Base-by-base conservation (phyloP, 2,329 filamentous ascomycete species). In the Monilinia polystroma region DNA sequence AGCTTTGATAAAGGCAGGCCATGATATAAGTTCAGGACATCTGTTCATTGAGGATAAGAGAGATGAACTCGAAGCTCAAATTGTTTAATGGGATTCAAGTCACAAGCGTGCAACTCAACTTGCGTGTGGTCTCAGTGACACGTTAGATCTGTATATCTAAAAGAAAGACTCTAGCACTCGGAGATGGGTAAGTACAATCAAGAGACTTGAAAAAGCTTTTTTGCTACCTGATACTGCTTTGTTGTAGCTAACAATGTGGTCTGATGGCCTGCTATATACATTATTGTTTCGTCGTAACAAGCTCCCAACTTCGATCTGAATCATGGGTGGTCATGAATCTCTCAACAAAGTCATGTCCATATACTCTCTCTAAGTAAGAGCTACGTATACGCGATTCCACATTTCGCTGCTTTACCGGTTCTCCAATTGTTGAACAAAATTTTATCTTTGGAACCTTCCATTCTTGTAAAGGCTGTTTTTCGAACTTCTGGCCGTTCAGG, bases 271-370 rank as follows among this genome's bases (percentile, higher is more conserved):
- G 1, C 16, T 26, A 4, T 52, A 26, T 52, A 52, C 49, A 52
- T 29, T 7, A 52, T 23, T 52, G 5, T 29, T 29, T 14, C 4
- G 14, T 7, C 23, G 26, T 16, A 26, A 55, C 5, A 6, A n/a
- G 38, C 8, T 20, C 29, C 1, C 20, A 20, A 55, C 38, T 2
- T 55, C 32, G 23, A 4, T 29, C 29, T 29, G 29, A 29, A n/a
- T 14, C 18, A 32, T 11, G 10, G 53, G 18, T 26, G 32, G 18
- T 18, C 32, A 32, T 18, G 20, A 49, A 49, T 6, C 29, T 51
- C 7, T 16, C n/a, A 51, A 60, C 43, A 18, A 60, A 60, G 23
- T 20, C 57, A 32, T 4, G 20, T 16, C 57, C 57, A 60, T 60
- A 60, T 6, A 60, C 12, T 7, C 29, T 51, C 43, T 35, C 29